These are phyloP conservation scores for Filosporella fistucella DNA, from an alignment of 495 filamentous ascomycete genomes.

Conservation along the genomic window DNA sequence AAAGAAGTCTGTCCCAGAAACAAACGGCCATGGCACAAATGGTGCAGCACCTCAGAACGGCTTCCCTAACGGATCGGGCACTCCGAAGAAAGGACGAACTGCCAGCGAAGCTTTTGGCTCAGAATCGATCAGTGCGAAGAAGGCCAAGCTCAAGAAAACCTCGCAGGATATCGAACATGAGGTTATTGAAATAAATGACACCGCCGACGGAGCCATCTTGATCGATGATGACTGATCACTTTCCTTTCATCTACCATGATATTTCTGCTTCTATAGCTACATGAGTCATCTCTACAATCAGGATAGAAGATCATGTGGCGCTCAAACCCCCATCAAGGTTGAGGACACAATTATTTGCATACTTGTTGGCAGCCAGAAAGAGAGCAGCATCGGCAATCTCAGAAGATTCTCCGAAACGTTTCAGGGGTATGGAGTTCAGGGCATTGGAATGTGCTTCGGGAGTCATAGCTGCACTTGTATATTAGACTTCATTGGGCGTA, in stretches of 20 bases:
- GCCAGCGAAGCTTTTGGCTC: conserved; percentile 7
- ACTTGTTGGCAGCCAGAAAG: conserved; percentile 73
- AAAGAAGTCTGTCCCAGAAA: conserved; percentile 30
- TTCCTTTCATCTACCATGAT: background rate
- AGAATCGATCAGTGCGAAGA: conserved; percentile 31
- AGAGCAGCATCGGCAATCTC: conserved; percentile 79
- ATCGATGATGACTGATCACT: conserved; percentile 63
- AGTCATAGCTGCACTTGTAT: conserved; percentile 26
- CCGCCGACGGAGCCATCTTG: conserved; percentile 61
- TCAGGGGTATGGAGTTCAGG: conserved; percentile 51
- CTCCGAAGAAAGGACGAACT: conserved; percentile 6
- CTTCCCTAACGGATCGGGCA: conserved; percentile 6
- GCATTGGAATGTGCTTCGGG: conserved; percentile 20
- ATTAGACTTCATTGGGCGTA: too few relatives aligned
- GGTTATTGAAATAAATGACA: conserved; percentile 50
- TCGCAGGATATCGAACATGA: conserved; percentile 30
- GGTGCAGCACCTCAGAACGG: background rate
- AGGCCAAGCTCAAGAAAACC: conserved; percentile 29
- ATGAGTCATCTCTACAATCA: background rate
- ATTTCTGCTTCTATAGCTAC: conserved; percentile 8
- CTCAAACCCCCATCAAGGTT: conserved; percentile 85
- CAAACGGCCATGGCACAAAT: conserved; percentile 8
- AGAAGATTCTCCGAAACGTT: conserved; percentile 59
- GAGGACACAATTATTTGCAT: conserved; percentile 79
- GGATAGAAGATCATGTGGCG: conserved; percentile 41